These are phyloP conservation scores for Cladosporium velox DNA, from an alignment of 2,329 filamentous ascomycete species.

Conservation along the genomic window DNA sequence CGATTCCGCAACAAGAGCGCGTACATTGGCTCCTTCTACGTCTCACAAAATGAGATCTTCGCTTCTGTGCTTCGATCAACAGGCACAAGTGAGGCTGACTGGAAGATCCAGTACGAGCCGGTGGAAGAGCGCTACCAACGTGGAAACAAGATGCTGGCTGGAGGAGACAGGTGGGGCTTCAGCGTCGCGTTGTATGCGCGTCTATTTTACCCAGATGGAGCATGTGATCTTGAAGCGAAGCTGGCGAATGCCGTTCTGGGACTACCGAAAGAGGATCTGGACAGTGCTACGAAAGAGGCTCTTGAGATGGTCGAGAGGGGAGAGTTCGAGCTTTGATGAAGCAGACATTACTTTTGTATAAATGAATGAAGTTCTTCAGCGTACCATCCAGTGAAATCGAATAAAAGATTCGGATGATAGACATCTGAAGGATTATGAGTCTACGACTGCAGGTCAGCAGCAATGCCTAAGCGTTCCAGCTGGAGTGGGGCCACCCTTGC, in stretches of 20 bases:
- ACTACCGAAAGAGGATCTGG: conserved; percentile 29
- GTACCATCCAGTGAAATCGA: background rate
- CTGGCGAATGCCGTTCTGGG: conserved; percentile 25
- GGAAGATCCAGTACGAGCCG: conserved; percentile 31
- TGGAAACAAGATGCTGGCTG: conserved; percentile 47
- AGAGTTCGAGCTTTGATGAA: background rate
- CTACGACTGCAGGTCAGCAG: background rate
- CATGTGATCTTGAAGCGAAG: conserved; percentile 38
- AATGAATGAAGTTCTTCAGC: background rate
- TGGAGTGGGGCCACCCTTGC: background rate
- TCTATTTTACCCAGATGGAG: conserved; percentile 47
- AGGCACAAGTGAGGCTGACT: conserved; percentile 38
- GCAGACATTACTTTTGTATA: background rate
- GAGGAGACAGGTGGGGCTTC: conserved; percentile 50
- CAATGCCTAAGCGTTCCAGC: background rate
- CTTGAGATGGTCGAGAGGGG: conserved; percentile 18
- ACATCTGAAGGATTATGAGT: background rate
- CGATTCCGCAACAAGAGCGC: conserved; percentile 36
- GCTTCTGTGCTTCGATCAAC: conserved; percentile 40
- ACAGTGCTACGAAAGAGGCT: conserved; percentile 27
- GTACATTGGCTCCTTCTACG: conserved; percentile 37
- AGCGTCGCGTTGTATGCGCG: conserved; percentile 56
- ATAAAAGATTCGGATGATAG: background rate
- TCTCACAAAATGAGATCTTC: conserved; percentile 43
- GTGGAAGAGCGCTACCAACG: conserved; percentile 22